phyloP scores from a whole-genome alignment of 352 stramenopile species.

The Pythium apleroticum region DNA sequence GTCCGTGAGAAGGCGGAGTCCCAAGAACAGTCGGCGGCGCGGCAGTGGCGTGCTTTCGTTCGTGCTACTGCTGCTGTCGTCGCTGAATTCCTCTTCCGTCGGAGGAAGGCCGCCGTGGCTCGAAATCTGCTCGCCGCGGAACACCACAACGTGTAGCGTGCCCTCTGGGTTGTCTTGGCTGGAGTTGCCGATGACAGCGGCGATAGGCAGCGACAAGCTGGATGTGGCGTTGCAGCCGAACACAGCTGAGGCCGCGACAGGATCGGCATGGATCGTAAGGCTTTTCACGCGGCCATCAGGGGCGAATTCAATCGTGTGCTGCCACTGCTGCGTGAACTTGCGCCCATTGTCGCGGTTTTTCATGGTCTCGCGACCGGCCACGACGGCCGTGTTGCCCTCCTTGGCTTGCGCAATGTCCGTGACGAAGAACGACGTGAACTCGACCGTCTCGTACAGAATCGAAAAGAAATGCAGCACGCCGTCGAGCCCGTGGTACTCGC shows the following conservation, averaged over 20 bases:
- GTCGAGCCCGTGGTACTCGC: constrained; percentile 86
- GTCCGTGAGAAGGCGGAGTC: constrained; percentile 71
- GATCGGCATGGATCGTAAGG: constrained; percentile 82
- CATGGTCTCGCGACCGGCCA: constrained; percentile 85
- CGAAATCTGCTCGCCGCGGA: constrained; percentile 83
- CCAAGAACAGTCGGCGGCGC: constrained; percentile 55
- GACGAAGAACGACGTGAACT: constrained; percentile 89
- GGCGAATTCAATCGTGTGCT: constrained; percentile 89
- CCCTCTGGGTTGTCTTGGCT: constrained; percentile 78
- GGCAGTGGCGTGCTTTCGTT: constrained; percentile 42
- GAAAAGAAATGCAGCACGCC: constrained; percentile 89
- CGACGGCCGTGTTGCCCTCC: constrained; percentile 78
- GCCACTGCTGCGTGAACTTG: constrained; percentile 90
- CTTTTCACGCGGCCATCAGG: constrained; percentile 85
- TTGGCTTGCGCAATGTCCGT: constrained; percentile 87
- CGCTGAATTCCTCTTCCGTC: constrained; percentile 51
- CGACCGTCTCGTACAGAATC: constrained; percentile 87
- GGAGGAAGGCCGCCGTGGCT: constrained; percentile 42
- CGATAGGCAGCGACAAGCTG: constrained; percentile 82
- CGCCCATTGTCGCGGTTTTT: constrained; percentile 86
- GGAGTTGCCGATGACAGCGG: constrained; percentile 76
- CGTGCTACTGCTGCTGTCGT: constrained; percentile 42
- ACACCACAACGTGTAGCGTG: constrained; percentile 72
- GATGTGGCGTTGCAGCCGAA: constrained; percentile 88
- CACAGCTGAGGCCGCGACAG: constrained; percentile 81